phyloP scores from a whole-genome alignment of 1,284 basidiomycete genomes.

The Boletus calvinii region DNA sequence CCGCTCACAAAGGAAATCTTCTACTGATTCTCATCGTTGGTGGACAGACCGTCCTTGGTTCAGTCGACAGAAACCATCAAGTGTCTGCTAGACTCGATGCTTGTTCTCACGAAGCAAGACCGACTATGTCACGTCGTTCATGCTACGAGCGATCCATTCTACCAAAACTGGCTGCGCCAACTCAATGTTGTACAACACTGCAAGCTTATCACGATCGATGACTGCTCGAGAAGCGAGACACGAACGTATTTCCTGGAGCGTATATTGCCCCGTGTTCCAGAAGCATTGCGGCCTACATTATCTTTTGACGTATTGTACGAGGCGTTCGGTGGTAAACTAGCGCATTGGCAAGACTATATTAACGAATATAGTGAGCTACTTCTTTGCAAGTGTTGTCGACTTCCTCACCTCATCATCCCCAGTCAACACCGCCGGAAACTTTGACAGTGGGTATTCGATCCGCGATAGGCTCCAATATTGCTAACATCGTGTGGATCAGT shows the following conservation, averaged over 20 bases:
- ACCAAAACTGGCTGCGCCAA: constrained; percentile 77
- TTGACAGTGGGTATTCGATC: constrained; percentile 30
- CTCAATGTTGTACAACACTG: constrained; percentile 78
- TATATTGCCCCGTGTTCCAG: constrained; percentile 61
- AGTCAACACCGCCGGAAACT: constrained; percentile 36
- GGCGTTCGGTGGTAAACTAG: constrained; percentile 79
- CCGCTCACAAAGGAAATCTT: not conserved
- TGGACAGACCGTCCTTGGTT: constrained; percentile 62
- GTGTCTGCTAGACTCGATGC: constrained; percentile 76
- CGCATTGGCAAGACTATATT: constrained; percentile 77
- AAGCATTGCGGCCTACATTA: constrained; percentile 48
- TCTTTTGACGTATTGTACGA: constrained; percentile 72
- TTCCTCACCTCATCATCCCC: constrained; percentile 4
- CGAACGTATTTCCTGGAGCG: constrained; percentile 61
- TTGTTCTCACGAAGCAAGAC: constrained; percentile 83
- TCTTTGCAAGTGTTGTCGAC: not conserved
- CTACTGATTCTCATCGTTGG: constrained; percentile 8
- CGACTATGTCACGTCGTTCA: constrained; percentile 80
- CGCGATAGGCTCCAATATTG: not conserved
- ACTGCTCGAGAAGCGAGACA: constrained; percentile 71
- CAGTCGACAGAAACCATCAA: constrained; percentile 79
- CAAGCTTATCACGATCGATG: constrained; percentile 79
- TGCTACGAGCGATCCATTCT: constrained; percentile 81
- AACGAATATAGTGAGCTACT: constrained; percentile 61
- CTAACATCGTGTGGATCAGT: constrained; percentile 41